Percentiles rank a stretch among this genome's conserved stretches.
phyloP scores from a whole-genome alignment of 2,329 filamentous ascomycete species.

The Colletotrichum ledebouriae region DNA sequence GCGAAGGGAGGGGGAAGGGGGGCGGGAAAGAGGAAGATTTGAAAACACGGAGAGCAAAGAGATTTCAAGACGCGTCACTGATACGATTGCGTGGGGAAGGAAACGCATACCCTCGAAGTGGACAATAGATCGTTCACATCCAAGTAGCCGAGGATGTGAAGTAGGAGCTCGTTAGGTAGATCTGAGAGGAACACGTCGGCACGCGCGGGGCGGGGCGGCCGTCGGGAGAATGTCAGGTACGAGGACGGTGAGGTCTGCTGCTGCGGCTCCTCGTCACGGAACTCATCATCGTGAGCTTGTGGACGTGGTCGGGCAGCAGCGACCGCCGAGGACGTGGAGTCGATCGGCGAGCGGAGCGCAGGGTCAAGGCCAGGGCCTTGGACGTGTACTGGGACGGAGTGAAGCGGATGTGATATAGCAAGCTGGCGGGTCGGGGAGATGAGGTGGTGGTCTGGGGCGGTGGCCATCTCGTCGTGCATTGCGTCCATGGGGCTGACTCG shows the following conservation, averaged over 20 bases:
- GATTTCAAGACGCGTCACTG: slow-evolving; percentile 15
- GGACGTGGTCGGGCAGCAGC: slow-evolving; percentile 49
- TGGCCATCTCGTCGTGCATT: slow-evolving; percentile 43
- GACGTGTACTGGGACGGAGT: slow-evolving; percentile 10
- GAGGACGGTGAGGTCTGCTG: slow-evolving; percentile 26
- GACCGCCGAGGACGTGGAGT: slow-evolving; percentile 39
- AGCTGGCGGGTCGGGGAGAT: slow-evolving; percentile 52
- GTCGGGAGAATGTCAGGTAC: slow-evolving; percentile 23
- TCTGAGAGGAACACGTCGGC: slow-evolving; percentile 40
- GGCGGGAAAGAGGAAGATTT: no score
- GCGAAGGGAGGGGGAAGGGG: neutral
- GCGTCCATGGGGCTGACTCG: slow-evolving; percentile 34
- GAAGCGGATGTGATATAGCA: slow-evolving; percentile 43
- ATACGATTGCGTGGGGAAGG: slow-evolving; percentile 4
- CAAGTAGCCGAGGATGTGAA: slow-evolving; percentile 67
- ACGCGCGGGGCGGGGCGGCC: slow-evolving; percentile 14
- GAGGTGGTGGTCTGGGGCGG: slow-evolving; percentile 50
- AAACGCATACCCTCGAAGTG: slow-evolving; percentile 66
- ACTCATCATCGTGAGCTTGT: slow-evolving; percentile 4
- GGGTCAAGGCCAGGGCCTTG: slow-evolving; percentile 34
- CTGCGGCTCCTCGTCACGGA: slow-evolving; percentile 18
- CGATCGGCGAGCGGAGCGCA: slow-evolving; percentile 44
- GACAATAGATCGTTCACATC: slow-evolving; percentile 70
- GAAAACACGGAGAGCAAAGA: neutral
- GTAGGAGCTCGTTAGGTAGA: slow-evolving; percentile 69